Percentiles rank a stretch among this genome's conserved stretches.
Evolutionary conservation across 2,329 filamentous ascomycete species (phyloP).

Genomic region (Aureobasidium sp.): DNA sequence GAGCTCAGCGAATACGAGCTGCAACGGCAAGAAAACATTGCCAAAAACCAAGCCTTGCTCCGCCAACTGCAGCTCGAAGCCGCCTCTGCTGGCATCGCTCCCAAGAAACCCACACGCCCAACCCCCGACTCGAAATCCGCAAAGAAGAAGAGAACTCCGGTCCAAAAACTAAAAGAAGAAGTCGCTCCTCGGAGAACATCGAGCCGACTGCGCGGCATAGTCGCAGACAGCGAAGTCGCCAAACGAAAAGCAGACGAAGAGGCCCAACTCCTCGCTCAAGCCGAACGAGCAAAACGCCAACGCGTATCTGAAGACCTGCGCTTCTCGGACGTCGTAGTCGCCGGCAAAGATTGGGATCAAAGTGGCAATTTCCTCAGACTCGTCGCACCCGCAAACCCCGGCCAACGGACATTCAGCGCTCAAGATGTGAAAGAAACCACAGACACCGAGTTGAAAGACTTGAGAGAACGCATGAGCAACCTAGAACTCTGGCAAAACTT

Average conservation of each 20-base stretch:
- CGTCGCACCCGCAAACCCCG: constrained; percentile 69
- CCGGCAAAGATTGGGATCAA: constrained; percentile 67
- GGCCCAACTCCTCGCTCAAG: constrained; percentile 49
- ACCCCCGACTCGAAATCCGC: constrained; percentile 42
- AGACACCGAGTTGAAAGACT: constrained; percentile 64
- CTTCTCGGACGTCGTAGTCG: constrained; percentile 70
- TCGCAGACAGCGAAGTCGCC: constrained; percentile 59
- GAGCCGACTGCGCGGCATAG: constrained; percentile 54
- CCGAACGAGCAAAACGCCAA: constrained; percentile 54
- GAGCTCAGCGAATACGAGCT: constrained; percentile 80
- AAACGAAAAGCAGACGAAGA: constrained; percentile 64
- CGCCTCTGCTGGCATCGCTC: constrained; percentile 62
- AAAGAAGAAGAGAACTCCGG: constrained; percentile 38
- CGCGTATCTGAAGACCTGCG: constrained; percentile 62
- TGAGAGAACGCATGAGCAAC: constrained; percentile 70
- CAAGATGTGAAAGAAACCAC: constrained; percentile 74
- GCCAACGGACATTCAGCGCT: constrained; percentile 77
- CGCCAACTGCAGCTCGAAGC: constrained; percentile 65
- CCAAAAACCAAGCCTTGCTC: constrained; percentile 73
- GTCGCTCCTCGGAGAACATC: constrained; percentile 52
- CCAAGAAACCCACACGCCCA: constrained; percentile 39
- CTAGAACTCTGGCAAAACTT: constrained; percentile 78
- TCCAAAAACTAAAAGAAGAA: constrained; percentile 52
- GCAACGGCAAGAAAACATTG: constrained; percentile 77
- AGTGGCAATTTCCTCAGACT: constrained; percentile 60